A percentile compares a stretch with the other conserved stretches of the same genome.
These are phyloP conservation scores for Fraxinus baroniana DNA, from an alignment of 305 asterid species.

Conservation along the genomic window DNA sequence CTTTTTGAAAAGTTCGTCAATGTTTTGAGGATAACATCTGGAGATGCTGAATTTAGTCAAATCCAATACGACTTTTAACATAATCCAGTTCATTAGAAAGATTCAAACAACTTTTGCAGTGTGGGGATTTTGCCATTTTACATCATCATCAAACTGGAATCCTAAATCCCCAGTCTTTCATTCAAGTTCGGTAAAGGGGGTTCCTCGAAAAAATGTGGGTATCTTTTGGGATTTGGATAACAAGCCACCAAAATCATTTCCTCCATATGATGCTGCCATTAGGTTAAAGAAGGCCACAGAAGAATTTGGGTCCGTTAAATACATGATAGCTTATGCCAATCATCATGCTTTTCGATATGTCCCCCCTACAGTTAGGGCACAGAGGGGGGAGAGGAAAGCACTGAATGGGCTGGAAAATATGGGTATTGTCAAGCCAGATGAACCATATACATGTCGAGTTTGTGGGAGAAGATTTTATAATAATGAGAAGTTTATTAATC, in stretches of 20 bases:
- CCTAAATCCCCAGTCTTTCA: constrained; percentile 26
- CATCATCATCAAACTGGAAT: constrained; percentile 29
- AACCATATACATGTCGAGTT: constrained; percentile 66
- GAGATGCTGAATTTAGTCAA: constrained; percentile 36
- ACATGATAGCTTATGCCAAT: constrained; percentile 76
- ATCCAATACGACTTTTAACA: constrained; percentile 17
- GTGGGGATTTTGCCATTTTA: constrained; percentile 31
- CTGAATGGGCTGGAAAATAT: constrained; percentile 51
- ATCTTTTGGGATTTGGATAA: constrained; percentile 92
- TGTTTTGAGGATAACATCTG: constrained; percentile 11
- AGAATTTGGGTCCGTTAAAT: constrained; percentile 68
- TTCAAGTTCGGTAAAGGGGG: constrained; percentile 28
- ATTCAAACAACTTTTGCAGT: constrained; percentile 12
- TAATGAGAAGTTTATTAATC: constrained; percentile 59
- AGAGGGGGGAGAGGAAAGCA: constrained; percentile 50
- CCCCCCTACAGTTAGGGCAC: constrained; percentile 55
- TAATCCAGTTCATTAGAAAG: constrained; percentile 13
- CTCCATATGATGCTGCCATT: constrained; percentile 78
- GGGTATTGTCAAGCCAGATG: constrained; percentile 53
- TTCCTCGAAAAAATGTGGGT: constrained; percentile 51
- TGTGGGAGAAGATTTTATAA: constrained; percentile 82
- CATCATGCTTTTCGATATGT: constrained; percentile 67
- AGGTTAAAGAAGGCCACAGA: constrained; percentile 59
- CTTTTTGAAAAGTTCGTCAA: neutral
- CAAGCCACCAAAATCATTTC: constrained; percentile 71